phyloP scores from a whole-genome alignment of 208 protist species.

The Trypanosoma lewisi region DNA sequence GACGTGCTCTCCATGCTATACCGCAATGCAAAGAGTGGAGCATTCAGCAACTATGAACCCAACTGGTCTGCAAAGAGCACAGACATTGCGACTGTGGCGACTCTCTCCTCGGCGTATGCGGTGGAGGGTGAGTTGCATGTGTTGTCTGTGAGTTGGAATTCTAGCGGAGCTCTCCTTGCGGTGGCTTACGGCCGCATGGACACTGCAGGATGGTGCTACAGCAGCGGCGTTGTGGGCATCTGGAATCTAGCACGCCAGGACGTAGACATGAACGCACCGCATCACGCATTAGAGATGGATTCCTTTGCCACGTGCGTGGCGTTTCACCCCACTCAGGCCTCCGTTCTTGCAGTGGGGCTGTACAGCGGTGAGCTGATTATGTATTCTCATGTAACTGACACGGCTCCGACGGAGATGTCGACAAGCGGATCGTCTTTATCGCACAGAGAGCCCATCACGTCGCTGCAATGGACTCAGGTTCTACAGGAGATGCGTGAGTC shows the following conservation, averaged over 20 bases:
- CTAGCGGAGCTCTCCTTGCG: slow-evolving; percentile 77
- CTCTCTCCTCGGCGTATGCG: slow-evolving; percentile 55
- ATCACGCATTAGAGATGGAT: slow-evolving; percentile 78
- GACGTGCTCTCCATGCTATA: slow-evolving; percentile 64
- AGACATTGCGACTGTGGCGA: slow-evolving; percentile 58
- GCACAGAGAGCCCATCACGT: slow-evolving; percentile 78
- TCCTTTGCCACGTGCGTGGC: slow-evolving; percentile 76
- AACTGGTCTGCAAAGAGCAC: slow-evolving; percentile 77
- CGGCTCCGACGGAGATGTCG: slow-evolving; percentile 37
- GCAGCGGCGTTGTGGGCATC: slow-evolving; percentile 70
- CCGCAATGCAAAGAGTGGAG: slow-evolving; percentile 60
- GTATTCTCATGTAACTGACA: slow-evolving; percentile 58
- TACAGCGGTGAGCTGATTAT: slow-evolving; percentile 89
- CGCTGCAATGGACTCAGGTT: slow-evolving; percentile 77
- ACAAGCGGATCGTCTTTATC: slow-evolving; percentile 21
- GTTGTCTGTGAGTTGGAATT: slow-evolving; percentile 79
- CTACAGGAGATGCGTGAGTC: slow-evolving; percentile 46
- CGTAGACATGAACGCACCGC: slow-evolving; percentile 49
- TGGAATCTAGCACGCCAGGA: slow-evolving; percentile 82
- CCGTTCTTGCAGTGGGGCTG: slow-evolving; percentile 81
- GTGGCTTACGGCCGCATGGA: slow-evolving; percentile 86
- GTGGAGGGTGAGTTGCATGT: slow-evolving; percentile 71
- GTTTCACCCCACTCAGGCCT: slow-evolving; percentile 81
- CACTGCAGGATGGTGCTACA: slow-evolving; percentile 85
- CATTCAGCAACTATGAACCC: slow-evolving; percentile 84